Conservation (phyloP, 2,329 filamentous ascomycete genomes). For the Cercospora zeina region DNA sequence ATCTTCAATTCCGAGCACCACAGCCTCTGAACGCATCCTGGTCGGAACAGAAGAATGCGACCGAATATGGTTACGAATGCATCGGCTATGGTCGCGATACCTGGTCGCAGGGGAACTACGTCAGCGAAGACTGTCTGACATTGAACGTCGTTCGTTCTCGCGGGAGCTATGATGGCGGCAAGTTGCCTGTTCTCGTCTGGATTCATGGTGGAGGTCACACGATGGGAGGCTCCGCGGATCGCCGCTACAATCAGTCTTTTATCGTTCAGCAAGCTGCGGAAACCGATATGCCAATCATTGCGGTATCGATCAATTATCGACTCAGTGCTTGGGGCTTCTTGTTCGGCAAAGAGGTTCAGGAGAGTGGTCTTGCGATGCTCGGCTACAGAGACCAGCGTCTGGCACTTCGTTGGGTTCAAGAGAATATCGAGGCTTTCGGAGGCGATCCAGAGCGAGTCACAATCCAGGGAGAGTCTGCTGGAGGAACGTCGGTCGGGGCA, state of each 20-base stretch:
- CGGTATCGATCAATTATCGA: constrained; percentile 63
- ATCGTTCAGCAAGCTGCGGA: constrained; percentile 35
- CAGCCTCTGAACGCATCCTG: constrained; percentile 52
- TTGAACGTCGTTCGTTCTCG: constrained; percentile 31
- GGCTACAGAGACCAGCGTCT: constrained; percentile 41
- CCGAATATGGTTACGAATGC: constrained; percentile 50
- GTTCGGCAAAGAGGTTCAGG: constrained; percentile 54
- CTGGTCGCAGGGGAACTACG: constrained; percentile 32
- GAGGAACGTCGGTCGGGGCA: constrained; percentile 51
- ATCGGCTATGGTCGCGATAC: constrained; percentile 51
- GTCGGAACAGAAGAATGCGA: constrained; percentile 47
- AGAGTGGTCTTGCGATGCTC: constrained; percentile 54
- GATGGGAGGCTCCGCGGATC: constrained; percentile 32
- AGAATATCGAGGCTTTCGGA: constrained; percentile 37
- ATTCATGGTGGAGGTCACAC: constrained; percentile 32
- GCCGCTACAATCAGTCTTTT: constrained; percentile 35
- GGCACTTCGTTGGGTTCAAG: constrained; percentile 48
- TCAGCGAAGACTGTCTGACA: constrained; percentile 34
- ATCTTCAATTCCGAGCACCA: constrained; percentile 56
- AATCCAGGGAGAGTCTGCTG: constrained; percentile 33
- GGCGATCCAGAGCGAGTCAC: constrained; percentile 34
- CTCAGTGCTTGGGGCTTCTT: constrained; percentile 69
- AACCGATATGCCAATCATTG: constrained; percentile 49
- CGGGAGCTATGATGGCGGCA: constrained; percentile 14
- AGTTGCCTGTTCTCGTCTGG: constrained; percentile 31